Percentiles rank a stretch among this genome's conserved stretches.
These are phyloP conservation scores for Phialophora expanda DNA, from an alignment of 2,329 filamentous ascomycete species.

Conservation along the genomic window DNA sequence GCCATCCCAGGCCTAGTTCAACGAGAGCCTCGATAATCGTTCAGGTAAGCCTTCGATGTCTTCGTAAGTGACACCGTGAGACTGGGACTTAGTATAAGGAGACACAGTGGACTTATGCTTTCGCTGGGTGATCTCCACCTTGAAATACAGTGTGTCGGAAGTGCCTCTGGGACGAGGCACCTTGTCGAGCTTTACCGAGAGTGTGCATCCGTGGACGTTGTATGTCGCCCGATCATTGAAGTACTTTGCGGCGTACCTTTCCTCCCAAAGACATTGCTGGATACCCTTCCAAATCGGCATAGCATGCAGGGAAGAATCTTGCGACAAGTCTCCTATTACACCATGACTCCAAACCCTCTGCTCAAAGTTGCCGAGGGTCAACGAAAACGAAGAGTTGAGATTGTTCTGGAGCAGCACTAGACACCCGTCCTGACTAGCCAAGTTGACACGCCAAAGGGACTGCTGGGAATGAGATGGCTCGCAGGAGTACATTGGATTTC, in stretches of 20 bases:
- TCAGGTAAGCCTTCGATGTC: neutral
- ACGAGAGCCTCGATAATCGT: neutral
- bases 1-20: neutral
- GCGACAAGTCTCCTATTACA: neutral
- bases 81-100: neutral
- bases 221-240: neutral
- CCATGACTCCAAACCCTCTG: neutral
- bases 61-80: neutral
- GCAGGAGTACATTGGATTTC: neutral
- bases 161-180: neutral
- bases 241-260: neutral
- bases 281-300: neutral
- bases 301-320: neutral
- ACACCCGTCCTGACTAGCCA: neutral
- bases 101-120: neutral
- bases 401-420: neutral
- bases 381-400: neutral
- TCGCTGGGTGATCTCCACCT: neutral
- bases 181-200: neutral
- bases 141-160: neutral
- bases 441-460: constrained; percentile 1
- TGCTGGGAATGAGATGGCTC: neutral
- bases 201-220: neutral
- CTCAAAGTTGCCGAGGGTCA: neutral
- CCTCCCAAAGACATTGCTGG: neutral